Evolutionary conservation across 768 basidiomycete genomes (phyloP), one percentile per base, ranked within the genome.

Genomic region (Russula emetica): DNA sequence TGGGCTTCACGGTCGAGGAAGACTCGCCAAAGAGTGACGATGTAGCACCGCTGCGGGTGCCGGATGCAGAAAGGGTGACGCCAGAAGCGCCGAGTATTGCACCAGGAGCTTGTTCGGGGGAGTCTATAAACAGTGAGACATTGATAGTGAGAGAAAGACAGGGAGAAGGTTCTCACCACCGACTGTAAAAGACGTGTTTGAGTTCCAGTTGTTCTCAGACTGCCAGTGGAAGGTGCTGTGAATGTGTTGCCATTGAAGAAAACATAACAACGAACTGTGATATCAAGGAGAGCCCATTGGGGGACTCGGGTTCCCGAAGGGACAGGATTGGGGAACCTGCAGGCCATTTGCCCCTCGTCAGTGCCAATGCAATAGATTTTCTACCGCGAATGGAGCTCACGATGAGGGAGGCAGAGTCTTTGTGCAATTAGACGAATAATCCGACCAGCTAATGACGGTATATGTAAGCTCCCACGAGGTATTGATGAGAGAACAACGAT

Each of bases 291-390:
- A 26, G 58, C 45, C 58, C 63, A 64, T 8, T 34, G n/a, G 2
- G 47, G 54, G 13, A 64, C 63, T 8, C 40, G 26, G 22, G 58
- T 64, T 50, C 59, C 63, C 3, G 30, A 20, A 22, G 63, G 63
- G 14, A 64, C 38, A 13, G 59, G 38, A 11, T 56, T 51, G 11
- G 58, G 58, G 24, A 64, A 64, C 6, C 63, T 60, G 47, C 1
- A 1, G 18, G 22, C 16, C 28, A 24, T 14, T 40, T 8, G 5
- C 47, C 14, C 8, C 10, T 22, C 2, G 40, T 57, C 49, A 56
- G n/a, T 10, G 4, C 30, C 11, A 40, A 49, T 1, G 11, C n/a
- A 26, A 18, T 2, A 11, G 20, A 32, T 26, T 2, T 3, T 32
- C 26, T 14, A 8, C 10, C 30, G 10, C 4, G 34, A 32, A 1